A percentile compares a stretch with the other conserved stretches of the same genome.
These are phyloP conservation scores for Priceomyces haplophilus DNA, from an alignment of 805 yeast genomes.

Conservation along the genomic window DNA sequence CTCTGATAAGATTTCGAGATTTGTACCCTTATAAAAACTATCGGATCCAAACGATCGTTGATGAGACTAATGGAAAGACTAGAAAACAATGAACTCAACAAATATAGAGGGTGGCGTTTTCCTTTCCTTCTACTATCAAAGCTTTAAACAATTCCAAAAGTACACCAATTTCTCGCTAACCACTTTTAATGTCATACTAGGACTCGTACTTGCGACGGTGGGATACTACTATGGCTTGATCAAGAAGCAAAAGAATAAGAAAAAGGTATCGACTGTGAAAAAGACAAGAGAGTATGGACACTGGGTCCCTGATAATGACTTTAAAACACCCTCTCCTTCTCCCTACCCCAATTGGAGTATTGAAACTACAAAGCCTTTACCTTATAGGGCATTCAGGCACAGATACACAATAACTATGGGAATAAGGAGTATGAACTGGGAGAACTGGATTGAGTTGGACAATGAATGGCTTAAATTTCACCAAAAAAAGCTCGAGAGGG, in stretches of 20 bases:
- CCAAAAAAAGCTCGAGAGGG: constrained; percentile 47
- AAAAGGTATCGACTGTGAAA: constrained; percentile 20
- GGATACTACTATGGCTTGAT: background rate
- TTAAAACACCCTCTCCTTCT: constrained; percentile 47
- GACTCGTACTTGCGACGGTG: background rate
- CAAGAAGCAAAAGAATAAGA: constrained; percentile 1
- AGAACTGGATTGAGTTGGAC: constrained; percentile 66
- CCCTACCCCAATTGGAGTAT: constrained; percentile 50
- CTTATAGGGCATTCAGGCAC: constrained; percentile 67
- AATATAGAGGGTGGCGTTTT: constrained; percentile 1
- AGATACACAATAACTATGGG: constrained; percentile 69
- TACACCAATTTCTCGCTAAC: constrained; percentile 4
- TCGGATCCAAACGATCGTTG: too few relatives aligned
- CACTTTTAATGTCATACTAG: constrained; percentile 2
- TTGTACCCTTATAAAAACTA: too few relatives aligned
- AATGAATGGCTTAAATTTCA: constrained; percentile 62
- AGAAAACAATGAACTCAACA: background rate
- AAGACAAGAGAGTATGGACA: constrained; percentile 46
- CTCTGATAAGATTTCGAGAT: background rate
- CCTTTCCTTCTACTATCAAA: background rate
- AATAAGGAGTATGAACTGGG: constrained; percentile 57
- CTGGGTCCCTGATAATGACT: constrained; percentile 53
- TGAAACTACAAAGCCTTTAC: constrained; percentile 49
- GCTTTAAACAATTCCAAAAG: constrained; percentile 3
- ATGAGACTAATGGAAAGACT: too few relatives aligned